Percentiles rank a stretch among this genome's conserved stretches.
Evolutionary conservation across 306 rosid species (phyloP).

Genomic region (Begonia fuchsioides): DNA sequence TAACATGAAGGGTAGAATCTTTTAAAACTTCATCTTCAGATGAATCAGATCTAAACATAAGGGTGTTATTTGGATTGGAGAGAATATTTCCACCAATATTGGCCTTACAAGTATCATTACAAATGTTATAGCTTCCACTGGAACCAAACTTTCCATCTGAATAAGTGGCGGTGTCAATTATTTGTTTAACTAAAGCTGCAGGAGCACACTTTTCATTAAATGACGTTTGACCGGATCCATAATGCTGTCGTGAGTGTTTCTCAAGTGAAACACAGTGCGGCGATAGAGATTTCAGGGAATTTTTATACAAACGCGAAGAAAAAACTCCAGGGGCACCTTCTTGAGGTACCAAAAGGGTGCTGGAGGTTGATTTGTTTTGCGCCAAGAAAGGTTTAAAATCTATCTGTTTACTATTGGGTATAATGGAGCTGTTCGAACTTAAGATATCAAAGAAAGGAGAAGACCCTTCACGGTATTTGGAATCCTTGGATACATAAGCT

Average conservation of each 20-base stretch:
- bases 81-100: slow-evolving; percentile 18
- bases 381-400: slow-evolving; percentile 28
- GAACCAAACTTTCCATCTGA: slow-evolving; percentile 18
- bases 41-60: slow-evolving; percentile 4
- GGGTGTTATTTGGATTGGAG: slow-evolving; percentile 16
- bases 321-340: slow-evolving; percentile 21
- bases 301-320: slow-evolving; percentile 16
- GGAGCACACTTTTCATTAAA: slow-evolving; percentile 14
- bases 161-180: slow-evolving; percentile 18
- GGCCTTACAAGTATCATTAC: slow-evolving; percentile 16
- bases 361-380: slow-evolving; percentile 1
- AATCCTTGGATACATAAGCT: slow-evolving; percentile 10
- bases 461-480: slow-evolving; percentile 11
- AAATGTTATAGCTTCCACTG: slow-evolving; percentile 16
- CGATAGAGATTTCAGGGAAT: slow-evolving; percentile 14
- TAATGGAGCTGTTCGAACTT: slow-evolving; percentile 20
- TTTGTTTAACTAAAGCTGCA: slow-evolving; percentile 13
- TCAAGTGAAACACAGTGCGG: slow-evolving; percentile 21
- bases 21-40: slow-evolving; percentile 20
- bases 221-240: slow-evolving; percentile 11
- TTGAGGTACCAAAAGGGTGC: slow-evolving; percentile 10
- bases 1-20: slow-evolving; percentile 31
- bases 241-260: slow-evolving; percentile 13
- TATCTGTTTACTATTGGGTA: slow-evolving; percentile 14
- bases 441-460: slow-evolving; percentile 12